phyloP scores from a whole-genome alignment of 2,329 filamentous ascomycete genomes.

The Cephalotrichum gorgonifer region DNA sequence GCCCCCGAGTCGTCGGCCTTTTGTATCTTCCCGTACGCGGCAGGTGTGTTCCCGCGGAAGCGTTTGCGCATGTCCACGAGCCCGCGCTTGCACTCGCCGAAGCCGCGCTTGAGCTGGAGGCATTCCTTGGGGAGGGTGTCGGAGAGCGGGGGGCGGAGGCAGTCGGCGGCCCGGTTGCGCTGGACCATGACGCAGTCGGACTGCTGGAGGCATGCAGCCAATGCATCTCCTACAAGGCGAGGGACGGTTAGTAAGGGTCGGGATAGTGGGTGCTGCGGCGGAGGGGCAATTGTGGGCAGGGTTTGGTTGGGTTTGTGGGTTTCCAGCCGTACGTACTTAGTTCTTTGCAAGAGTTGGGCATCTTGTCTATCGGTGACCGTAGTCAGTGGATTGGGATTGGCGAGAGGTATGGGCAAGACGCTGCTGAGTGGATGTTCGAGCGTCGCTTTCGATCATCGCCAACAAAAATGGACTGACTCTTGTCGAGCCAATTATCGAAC shows the following conservation, averaged over 20 bases:
- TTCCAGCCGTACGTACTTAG: too few species aligned
- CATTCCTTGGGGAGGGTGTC: constrained; percentile 78
- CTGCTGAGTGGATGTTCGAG: neutral
- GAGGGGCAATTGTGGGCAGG: constrained; percentile 2
- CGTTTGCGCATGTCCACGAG: constrained; percentile 98
- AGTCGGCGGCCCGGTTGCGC: constrained; percentile 77
- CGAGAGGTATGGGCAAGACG: neutral
- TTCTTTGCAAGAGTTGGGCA: constrained; percentile 96
- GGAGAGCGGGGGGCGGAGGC: constrained; percentile 71
- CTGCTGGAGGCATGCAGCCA: constrained; percentile 90
- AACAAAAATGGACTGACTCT: constrained; percentile 16
- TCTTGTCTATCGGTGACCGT: constrained; percentile 28
- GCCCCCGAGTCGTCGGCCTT: constrained; percentile 46
- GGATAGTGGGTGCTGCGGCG: too few species aligned
- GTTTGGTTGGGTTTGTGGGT: constrained; percentile 21
- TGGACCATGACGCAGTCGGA: constrained; percentile 94
- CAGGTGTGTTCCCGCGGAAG: constrained; percentile 87
- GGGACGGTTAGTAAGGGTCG: neutral
- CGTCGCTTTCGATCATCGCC: constrained; percentile 12
- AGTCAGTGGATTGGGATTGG: neutral
- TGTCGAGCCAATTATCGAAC: constrained; percentile 10
- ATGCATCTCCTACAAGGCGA: constrained; percentile 59
- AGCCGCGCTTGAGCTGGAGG: constrained; percentile 85
- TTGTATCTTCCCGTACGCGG: constrained; percentile 52
- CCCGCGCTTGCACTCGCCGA: constrained; percentile 90